Evolutionary conservation across 768 basidiomycete genomes (phyloP), one percentile per base, ranked within the genome.

Genomic region (Termitomyces sp.): DNA sequence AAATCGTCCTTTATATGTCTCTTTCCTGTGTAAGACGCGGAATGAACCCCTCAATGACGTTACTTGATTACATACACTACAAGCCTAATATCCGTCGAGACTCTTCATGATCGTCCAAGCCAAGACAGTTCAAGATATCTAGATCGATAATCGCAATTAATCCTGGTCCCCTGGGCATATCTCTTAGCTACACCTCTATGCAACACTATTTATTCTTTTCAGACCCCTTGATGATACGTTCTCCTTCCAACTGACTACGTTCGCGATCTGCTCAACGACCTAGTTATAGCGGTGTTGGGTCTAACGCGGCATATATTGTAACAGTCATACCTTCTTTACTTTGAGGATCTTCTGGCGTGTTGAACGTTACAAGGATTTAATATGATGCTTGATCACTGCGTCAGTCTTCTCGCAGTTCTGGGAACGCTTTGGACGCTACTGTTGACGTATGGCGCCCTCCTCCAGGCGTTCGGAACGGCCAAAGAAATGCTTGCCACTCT

Each of bases 141-240:
- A 76, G 44, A 67, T 77, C 47, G 72, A 74, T 61, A 75, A 77
- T 53, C 67, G 73, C 28, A 73, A 74, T 54, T 76, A 68, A n/a
- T 51, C 72, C 75, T 35, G 72, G 67, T 23, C 4, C 77, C 78
- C 16, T 77, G 77, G 76, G 54, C 54, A 30, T 78, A 75, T 63
- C 77, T 79, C 64, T 64, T 77, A 23, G 68, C 61, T 30, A 73
- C 75, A 0, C 76, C 78, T 77, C 61, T 71, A 74, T 52, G 71
- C 73, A 10, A 73, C 71, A 0, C 66, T 78, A 12, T 77, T 79
- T 57, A 61, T 78, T 8, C 60, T 76, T 77, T 28, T 72, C 71
- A 16, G 75, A 75, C 50, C 56, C 70, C 7, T 66, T 73, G 16
- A 68, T 76, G 60, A 72, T 73, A 51, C 58, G 69, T 51, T 43